Conservation (phyloP, 2,329 filamentous ascomycete genomes). For the Fusarium sp. region DNA sequence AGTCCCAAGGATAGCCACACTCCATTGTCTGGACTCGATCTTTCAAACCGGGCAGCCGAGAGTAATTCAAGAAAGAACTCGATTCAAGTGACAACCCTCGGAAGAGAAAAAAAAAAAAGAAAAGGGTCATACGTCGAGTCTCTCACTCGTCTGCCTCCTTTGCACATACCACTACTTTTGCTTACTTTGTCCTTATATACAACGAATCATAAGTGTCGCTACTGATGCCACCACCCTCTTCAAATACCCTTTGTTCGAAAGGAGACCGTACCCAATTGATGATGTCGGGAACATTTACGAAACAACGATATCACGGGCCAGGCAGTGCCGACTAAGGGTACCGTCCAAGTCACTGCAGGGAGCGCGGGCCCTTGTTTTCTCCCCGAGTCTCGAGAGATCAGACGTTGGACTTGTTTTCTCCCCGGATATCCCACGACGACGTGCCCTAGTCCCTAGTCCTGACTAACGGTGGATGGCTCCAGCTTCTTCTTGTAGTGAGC, state of each 20-base stretch:
- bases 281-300: neutral
- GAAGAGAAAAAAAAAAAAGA: neutral
- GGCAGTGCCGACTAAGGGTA: slow-evolving; percentile 2
- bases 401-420: slow-evolving; percentile 39
- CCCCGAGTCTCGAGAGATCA: slow-evolving; percentile 12
- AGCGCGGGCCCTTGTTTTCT: slow-evolving; percentile 17
- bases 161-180: neutral
- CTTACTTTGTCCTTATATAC: neutral
- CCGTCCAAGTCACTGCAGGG: slow-evolving; percentile 34
- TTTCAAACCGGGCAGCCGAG: neutral
- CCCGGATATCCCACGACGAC: slow-evolving; percentile 29
- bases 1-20: slow-evolving; percentile 5
- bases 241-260: neutral
- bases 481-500: slow-evolving; percentile 20
- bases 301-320: neutral
- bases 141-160: slow-evolving; percentile 6
- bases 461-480: slow-evolving; percentile 23
- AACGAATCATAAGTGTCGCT: slow-evolving; percentile 10
- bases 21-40: neutral
- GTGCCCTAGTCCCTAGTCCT: slow-evolving; percentile 21
- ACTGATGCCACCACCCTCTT: slow-evolving; percentile 4
- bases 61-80: neutral
- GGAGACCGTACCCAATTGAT: neutral
- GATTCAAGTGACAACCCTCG: neutral
- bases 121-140: neutral